These are phyloP conservation scores for Acanthamoeba sp. DNA, from an alignment of 208 protist species.

Conservation along the genomic window DNA sequence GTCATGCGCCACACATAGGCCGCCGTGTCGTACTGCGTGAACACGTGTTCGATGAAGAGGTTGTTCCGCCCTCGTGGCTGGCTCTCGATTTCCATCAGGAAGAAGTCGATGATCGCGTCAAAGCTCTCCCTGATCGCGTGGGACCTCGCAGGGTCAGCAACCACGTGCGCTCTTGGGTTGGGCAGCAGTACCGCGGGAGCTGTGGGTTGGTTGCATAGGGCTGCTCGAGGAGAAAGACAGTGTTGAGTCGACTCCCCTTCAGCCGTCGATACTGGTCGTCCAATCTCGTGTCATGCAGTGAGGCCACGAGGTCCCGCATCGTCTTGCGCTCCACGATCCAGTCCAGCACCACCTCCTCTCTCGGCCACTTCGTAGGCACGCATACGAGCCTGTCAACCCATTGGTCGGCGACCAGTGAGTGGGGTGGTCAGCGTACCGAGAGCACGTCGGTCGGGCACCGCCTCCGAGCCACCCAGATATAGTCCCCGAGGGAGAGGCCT, in stretches of 20 bases:
- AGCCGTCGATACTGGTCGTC: constrained; percentile 20
- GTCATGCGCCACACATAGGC: constrained; percentile 57
- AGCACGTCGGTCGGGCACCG: not conserved
- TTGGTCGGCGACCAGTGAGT: too few relatives aligned
- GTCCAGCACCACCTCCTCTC: constrained; percentile 1
- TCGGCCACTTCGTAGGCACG: not conserved
- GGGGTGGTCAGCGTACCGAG: not conserved
- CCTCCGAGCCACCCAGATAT: not conserved
- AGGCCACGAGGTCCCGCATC: constrained; percentile 24
- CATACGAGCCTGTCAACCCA: too few relatives aligned
- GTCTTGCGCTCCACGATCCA: constrained; percentile 63
- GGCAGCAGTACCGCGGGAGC: not conserved
- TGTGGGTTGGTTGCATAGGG: not conserved
- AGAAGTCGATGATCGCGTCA: constrained; percentile 19
- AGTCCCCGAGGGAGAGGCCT: constrained; percentile 2
- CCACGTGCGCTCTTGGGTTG: not conserved
- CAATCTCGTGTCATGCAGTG: not conserved
- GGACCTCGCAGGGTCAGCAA: not conserved
- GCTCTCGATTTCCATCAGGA: constrained; percentile 44
- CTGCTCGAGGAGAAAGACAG: constrained; percentile 14
- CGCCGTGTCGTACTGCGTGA: not conserved
- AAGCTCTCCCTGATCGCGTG: not conserved
- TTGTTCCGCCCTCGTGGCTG: not conserved
- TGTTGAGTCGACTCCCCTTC: not conserved
- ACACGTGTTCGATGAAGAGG: constrained; percentile 11